Evolutionary conservation across 179 eudicot genomes (phyloP), one percentile per base, ranked within the genome.

Genomic region (Silene vulgaris): DNA sequence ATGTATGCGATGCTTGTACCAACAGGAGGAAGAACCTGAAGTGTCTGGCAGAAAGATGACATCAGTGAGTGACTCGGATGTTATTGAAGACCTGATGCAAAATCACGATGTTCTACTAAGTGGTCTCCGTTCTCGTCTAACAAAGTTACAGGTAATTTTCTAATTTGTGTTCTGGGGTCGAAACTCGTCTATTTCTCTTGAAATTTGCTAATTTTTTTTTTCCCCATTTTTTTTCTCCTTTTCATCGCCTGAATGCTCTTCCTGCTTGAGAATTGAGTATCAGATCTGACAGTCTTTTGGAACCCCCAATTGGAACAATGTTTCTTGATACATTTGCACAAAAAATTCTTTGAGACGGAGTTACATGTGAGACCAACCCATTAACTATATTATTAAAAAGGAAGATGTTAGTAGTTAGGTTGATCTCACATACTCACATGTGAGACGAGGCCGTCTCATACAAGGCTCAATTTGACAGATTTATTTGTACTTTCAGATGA

Each of bases 141-240:
- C 97, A 77, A 93, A 96, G 78, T 82, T 96, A 71, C 99, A 96
- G 94, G 99, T 91, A 82, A 43, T 73, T 77, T 79, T 79, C 65
- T 65, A 43, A 12, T 56, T 64, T 5, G 21, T 17, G 37, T 16
- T 61, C 5, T 48, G 14, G 54, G 28, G 64, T 29, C 32, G 4
- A 28, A 23, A 8, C 29, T 23, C 70, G 37, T 45, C 23, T 62
- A 2, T 21, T 6, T 65, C 20, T 78, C 7, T 61, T 62, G 67
- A 4, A 6, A 23, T 17, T 23, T 23, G 26, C 26, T 23, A 23
- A 23, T 23, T 61, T 62, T 4, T 3, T 21, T 21, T 5, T 50
- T 48, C 57, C 6, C 12, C 52, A 45, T 45, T 45, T 45, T 45
- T 1, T 45, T 45, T 45, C 14, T 45, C 14, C 52, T 45, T 45